Conservation (phyloP, 2,329 filamentous ascomycete species). For the Fusarium sp. region DNA sequence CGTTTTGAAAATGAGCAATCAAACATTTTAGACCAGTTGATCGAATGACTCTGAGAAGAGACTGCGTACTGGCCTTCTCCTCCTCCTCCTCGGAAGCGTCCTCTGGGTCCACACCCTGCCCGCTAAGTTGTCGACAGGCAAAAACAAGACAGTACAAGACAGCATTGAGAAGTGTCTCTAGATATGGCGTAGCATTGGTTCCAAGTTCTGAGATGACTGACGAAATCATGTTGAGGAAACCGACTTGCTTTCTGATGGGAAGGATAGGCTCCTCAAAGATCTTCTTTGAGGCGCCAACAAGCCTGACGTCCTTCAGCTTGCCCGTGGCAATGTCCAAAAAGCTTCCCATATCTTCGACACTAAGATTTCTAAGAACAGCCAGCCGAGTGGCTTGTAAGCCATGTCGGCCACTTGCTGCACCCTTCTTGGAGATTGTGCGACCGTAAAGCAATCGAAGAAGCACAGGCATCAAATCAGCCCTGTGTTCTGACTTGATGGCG, state of each 20-base stretch:
- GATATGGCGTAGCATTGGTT: slow-evolving; percentile 75
- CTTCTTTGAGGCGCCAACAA: slow-evolving; percentile 67
- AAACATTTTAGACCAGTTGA: slow-evolving; percentile 86
- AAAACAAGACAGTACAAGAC: slow-evolving; percentile 84
- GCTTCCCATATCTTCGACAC: slow-evolving; percentile 77
- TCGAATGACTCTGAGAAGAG: slow-evolving; percentile 74
- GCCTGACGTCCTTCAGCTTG: slow-evolving; percentile 69
- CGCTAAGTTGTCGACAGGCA: slow-evolving; percentile 71
- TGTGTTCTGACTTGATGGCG: slow-evolving; percentile 79
- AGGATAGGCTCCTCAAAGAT: slow-evolving; percentile 71
- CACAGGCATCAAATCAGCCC: slow-evolving; percentile 82
- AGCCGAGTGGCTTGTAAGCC: slow-evolving; percentile 86
- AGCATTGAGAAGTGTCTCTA: slow-evolving; percentile 77
- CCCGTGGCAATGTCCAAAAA: slow-evolving; percentile 89
- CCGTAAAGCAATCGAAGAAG: slow-evolving; percentile 90
- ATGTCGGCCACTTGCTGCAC: slow-evolving; percentile 79
- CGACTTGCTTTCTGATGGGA: slow-evolving; percentile 82
- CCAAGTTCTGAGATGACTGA: slow-evolving; percentile 89
- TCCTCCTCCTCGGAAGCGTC: slow-evolving; percentile 57
- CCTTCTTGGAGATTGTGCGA: slow-evolving; percentile 85
- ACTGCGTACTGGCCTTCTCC: slow-evolving; percentile 61
- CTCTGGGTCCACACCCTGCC: slow-evolving; percentile 51
- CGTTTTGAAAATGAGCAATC: slow-evolving; percentile 80
- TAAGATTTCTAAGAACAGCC: slow-evolving; percentile 82
- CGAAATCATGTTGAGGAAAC: slow-evolving; percentile 91